phyloP scores from a whole-genome alignment of 257 asterid genomes.

The Plantago ovata region DNA sequence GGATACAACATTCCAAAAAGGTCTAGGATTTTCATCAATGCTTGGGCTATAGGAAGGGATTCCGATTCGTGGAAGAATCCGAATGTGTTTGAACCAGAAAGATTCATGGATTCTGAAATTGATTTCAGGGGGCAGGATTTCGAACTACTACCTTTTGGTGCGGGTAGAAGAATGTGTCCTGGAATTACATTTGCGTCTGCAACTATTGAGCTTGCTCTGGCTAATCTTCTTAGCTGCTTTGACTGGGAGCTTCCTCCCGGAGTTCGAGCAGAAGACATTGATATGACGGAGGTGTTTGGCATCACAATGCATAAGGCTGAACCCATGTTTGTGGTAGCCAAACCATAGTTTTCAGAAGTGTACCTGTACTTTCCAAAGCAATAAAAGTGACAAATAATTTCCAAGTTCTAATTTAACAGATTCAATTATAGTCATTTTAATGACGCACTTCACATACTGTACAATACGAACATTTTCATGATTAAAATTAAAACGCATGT shows the following conservation, averaged over 20 bases:
- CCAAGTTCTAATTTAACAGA: too few relatives aligned
- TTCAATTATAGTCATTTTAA: too few relatives aligned
- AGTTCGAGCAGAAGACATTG: conserved; percentile 34
- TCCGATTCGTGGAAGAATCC: conserved; percentile 46
- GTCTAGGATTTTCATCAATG: conserved; percentile 46
- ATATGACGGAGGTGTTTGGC: conserved; percentile 56
- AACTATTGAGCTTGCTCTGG: conserved; percentile 49
- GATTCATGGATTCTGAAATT: conserved; percentile 39
- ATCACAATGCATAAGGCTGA: conserved; percentile 52
- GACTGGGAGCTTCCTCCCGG: conserved; percentile 62
- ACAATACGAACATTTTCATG: too few relatives aligned
- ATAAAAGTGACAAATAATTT: too few relatives aligned
- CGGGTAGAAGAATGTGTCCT: conserved; percentile 61
- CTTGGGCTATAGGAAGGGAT: conserved; percentile 62
- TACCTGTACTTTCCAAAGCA: too few relatives aligned
- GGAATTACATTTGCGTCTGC: conserved; percentile 42
- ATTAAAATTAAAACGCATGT: too few relatives aligned
- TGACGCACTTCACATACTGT: too few relatives aligned
- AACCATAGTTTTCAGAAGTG: conserved; percentile 24
- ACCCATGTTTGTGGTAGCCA: conserved; percentile 41
- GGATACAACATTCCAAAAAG: conserved; percentile 39
- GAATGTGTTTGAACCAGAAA: conserved; percentile 37
- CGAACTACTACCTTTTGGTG: conserved; percentile 60
- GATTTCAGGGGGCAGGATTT: conserved; percentile 58
- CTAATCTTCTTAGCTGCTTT: conserved; percentile 55